Conservation (phyloP, 441 rosid genomes). For the Erodium chrysanthum region DNA sequence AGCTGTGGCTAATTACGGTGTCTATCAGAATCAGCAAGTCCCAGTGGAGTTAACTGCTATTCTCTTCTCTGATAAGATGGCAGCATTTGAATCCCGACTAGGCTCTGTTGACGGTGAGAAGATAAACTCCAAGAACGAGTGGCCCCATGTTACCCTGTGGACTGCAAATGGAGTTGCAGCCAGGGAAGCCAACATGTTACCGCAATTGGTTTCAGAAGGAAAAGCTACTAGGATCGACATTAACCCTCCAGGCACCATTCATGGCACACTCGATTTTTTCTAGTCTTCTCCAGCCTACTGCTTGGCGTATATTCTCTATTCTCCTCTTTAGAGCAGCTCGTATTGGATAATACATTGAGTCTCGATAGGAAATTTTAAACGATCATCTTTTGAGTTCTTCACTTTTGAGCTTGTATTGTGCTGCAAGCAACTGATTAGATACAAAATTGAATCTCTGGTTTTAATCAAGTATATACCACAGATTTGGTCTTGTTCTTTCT, state of each 20-base stretch:
- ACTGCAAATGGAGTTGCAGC: conserved; percentile 57
- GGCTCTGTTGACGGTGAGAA: conserved; percentile 65
- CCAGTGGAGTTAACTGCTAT: conserved; percentile 62
- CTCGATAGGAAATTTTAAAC: too few species aligned
- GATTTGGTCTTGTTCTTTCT: too few species aligned
- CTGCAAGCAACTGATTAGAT: too few species aligned
- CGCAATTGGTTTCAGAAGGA: conserved; percentile 47
- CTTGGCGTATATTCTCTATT: background rate
- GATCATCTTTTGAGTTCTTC: too few species aligned
- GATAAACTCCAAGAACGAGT: conserved; percentile 50
- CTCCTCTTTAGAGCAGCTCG: too few species aligned
- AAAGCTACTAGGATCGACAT: conserved; percentile 58
- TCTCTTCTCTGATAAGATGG: conserved; percentile 59
- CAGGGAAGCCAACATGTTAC: conserved; percentile 66
- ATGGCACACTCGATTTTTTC: conserved; percentile 63
- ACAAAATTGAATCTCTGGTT: too few species aligned
- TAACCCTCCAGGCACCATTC: conserved; percentile 47
- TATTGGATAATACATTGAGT: too few species aligned
- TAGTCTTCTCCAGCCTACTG: conserved; percentile 20
- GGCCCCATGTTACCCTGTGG: conserved; percentile 88
- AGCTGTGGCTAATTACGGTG: conserved; percentile 58
- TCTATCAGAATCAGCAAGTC: conserved; percentile 38
- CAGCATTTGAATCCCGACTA: conserved; percentile 56
- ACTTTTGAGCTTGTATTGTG: too few species aligned
- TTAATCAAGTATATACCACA: too few species aligned